Evolutionary conservation across 192 early-diverging fungal species (phyloP).

Genomic region (Backusella australiensis): DNA sequence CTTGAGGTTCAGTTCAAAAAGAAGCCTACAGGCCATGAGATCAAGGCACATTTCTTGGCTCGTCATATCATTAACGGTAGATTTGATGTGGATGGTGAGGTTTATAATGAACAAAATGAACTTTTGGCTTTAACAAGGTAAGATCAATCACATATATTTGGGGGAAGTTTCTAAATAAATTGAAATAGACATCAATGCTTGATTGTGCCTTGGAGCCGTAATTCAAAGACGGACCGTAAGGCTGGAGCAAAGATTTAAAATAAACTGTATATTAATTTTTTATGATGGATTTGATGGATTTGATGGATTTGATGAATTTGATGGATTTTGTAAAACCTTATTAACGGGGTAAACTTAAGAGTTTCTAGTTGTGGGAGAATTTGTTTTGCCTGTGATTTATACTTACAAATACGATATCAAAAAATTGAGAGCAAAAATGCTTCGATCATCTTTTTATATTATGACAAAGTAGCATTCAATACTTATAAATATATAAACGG

Average conservation of each 20-base stretch:
- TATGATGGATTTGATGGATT: neutral
- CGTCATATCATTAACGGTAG: constrained; percentile 34
- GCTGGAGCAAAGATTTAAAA: neutral
- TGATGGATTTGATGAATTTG: neutral
- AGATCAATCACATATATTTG: neutral
- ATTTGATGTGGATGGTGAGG: constrained; percentile 31
- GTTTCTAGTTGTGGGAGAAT: neutral
- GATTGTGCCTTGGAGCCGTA: constrained; percentile 13
- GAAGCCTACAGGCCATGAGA: constrained; percentile 10
- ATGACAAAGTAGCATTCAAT: no score
- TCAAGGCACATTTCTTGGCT: constrained; percentile 23
- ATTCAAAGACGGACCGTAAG: neutral
- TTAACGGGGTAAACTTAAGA: no score
- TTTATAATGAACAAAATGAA: constrained; percentile 26
- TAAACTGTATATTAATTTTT: neutral
- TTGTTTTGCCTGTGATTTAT: neutral
- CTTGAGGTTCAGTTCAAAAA: constrained; percentile 34
- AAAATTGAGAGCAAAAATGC: no score
- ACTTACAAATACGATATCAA: neutral
- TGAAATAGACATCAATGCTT: constrained; percentile 9
- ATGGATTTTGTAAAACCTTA: neutral
- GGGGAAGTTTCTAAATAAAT: no score
- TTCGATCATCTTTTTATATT: no score
- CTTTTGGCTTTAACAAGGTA: constrained; percentile 37
- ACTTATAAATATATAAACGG: no score